Evolutionary conservation across 1,284 basidiomycete species (phyloP).

Genomic region (Naganishia cerealis): DNA sequence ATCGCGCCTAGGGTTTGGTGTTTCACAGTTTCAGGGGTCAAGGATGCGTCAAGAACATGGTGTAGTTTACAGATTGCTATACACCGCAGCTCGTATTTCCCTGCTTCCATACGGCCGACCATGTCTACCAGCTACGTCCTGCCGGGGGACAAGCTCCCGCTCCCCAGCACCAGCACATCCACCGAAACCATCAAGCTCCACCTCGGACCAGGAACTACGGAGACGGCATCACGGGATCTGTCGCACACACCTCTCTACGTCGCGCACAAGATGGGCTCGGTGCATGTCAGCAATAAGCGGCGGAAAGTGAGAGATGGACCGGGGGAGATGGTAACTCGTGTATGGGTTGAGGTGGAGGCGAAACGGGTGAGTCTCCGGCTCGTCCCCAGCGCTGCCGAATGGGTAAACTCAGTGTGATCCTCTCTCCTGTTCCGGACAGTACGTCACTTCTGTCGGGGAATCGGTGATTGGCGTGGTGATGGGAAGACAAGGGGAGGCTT

Average conservation of each 20-base stretch:
- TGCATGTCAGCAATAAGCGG: conserved; percentile 38
- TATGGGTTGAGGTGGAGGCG: conserved; percentile 50
- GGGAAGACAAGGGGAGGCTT: conserved; percentile 57
- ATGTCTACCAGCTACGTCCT: conserved; percentile 44
- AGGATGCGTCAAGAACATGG: too few relatives aligned
- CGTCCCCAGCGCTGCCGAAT: background rate
- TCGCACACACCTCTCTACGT: conserved; percentile 34
- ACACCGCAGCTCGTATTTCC: background rate
- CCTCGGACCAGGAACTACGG: conserved; percentile 37
- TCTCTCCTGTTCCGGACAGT: conserved; percentile 41
- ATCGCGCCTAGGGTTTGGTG: conserved; percentile 19
- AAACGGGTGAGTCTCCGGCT: conserved; percentile 44
- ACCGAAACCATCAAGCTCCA: conserved; percentile 24
- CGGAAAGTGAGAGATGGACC: conserved; percentile 35
- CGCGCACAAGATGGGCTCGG: conserved; percentile 46
- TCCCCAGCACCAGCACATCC: conserved; percentile 38
- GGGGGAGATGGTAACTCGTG: conserved; percentile 24
- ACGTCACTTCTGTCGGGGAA: conserved; percentile 55
- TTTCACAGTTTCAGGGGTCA: conserved; percentile 1
- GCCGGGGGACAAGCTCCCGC: conserved; percentile 47
- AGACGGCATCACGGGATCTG: conserved; percentile 15
- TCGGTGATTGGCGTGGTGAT: conserved; percentile 58
- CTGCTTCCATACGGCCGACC: background rate
- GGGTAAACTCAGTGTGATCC: background rate
- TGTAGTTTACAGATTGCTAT: too few relatives aligned